A percentile compares a stretch with the other conserved stretches of the same genome.
Conservation (phyloP, 164 flowering plant species). For the Houttuynia cordata region DNA sequence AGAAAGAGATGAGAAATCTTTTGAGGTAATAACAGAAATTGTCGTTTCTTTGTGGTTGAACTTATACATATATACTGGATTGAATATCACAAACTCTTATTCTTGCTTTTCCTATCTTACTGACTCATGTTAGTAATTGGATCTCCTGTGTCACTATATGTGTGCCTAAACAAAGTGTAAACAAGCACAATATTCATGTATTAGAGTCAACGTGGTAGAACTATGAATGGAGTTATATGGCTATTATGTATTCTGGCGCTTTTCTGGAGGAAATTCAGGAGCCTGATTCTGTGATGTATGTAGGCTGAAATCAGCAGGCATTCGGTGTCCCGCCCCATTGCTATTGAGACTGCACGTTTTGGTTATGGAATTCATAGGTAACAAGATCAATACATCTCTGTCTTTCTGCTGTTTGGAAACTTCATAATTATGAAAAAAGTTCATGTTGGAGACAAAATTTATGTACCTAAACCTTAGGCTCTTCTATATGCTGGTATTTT, state of each 20-base stretch:
- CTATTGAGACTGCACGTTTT: constrained; percentile 85
- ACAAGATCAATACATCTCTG: neutral
- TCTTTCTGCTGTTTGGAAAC: too few relatives aligned
- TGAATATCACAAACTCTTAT: neutral
- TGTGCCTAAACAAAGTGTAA: too few relatives aligned
- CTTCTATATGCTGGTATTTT: neutral
- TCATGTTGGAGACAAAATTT: neutral
- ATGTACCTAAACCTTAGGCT: neutral
- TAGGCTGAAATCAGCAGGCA: constrained; percentile 89
- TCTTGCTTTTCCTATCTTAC: too few relatives aligned
- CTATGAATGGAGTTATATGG: neutral
- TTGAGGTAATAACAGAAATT: constrained; percentile 34
- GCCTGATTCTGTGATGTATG: constrained; percentile 1
- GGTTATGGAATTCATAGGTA: constrained; percentile 99
- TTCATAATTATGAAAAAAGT: too few relatives aligned
- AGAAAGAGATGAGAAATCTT: constrained; percentile 96
- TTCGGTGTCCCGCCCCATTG: constrained; percentile 72
- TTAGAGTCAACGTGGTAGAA: neutral
- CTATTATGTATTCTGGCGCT: neutral
- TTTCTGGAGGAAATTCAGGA: neutral
- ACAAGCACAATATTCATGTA: too few relatives aligned
- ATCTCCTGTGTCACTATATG: too few relatives aligned
- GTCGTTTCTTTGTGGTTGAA: neutral
- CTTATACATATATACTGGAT: neutral
- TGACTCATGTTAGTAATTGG: too few relatives aligned